Conservation (phyloP, 805 yeast genomes). For the Henningerozyma blattae region DNA sequence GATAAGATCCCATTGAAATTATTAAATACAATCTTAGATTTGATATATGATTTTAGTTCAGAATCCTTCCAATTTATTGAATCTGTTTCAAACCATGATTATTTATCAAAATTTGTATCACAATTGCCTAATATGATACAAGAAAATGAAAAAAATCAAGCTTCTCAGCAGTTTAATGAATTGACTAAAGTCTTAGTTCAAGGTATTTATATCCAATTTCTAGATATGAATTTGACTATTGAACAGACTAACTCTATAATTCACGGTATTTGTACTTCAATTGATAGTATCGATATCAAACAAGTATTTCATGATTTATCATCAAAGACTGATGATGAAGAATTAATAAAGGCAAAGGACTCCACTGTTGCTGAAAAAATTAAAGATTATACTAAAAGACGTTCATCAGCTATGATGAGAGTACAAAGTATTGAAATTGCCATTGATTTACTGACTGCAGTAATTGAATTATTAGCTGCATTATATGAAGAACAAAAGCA, state of each 20-base stretch:
- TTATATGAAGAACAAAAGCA: slow-evolving; percentile 10
- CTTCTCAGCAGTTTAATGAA: slow-evolving; percentile 24
- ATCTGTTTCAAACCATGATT: slow-evolving; percentile 7
- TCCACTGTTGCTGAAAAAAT: slow-evolving; percentile 17
- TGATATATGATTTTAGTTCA: slow-evolving; percentile 47
- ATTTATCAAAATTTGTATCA: slow-evolving; percentile 9
- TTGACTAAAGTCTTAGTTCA: slow-evolving; percentile 25
- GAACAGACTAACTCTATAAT: slow-evolving; percentile 16
- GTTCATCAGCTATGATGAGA: slow-evolving; percentile 35
- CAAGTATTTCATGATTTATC: slow-evolving; percentile 18
- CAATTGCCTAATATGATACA: slow-evolving; percentile 7
- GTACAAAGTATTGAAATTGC: slow-evolving; percentile 57
- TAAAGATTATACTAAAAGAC: slow-evolving; percentile 29
- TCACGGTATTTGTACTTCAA: slow-evolving; percentile 12
- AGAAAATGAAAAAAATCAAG: slow-evolving; percentile 1
- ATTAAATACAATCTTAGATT: slow-evolving; percentile 42
- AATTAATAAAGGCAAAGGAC: slow-evolving; percentile 7
- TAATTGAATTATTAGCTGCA: slow-evolving; percentile 44
- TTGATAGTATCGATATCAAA: slow-evolving; percentile 24
- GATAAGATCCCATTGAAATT: slow-evolving; percentile 29
- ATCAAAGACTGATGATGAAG: slow-evolving; percentile 8
- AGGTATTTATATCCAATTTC: slow-evolving; percentile 29
- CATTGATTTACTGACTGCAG: slow-evolving; percentile 65
- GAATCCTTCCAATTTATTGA: slow-evolving; percentile 44
- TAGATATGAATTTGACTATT: slow-evolving; percentile 19